Evolutionary conservation across 306 rosid genomes (phyloP).

Genomic region (Lotus japonicus): DNA sequence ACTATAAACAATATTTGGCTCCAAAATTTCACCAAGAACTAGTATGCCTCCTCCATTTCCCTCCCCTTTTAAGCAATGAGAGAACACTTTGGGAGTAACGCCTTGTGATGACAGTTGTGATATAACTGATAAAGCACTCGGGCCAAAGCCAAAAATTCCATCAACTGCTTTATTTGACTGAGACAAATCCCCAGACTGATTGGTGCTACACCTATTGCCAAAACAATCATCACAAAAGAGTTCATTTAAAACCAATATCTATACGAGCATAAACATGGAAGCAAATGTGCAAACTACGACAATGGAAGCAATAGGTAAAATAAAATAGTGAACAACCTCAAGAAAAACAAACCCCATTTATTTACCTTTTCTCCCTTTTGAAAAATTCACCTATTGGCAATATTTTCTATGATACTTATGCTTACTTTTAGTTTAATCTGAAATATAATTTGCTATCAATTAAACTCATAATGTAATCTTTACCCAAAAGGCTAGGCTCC

Average conservation of each 20-base stretch:
- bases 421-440: neutral
- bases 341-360: neutral
- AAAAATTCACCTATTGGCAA: neutral
- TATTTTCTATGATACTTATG: neutral
- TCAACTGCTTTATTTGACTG: conserved; percentile 80
- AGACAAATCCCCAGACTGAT: conserved; percentile 79
- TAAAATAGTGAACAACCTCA: neutral
- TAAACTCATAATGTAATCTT: neutral
- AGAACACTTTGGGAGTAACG: conserved; percentile 72
- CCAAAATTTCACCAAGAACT: conserved; percentile 94
- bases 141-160: conserved; percentile 94
- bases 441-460: neutral
- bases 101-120: conserved; percentile 80
- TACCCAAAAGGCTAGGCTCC: neutral
- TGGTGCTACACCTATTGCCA: conserved; percentile 73
- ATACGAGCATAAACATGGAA: neutral
- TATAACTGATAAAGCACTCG: conserved; percentile 69
- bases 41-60: conserved; percentile 83
- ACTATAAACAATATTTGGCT: conserved; percentile 85
- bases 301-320: neutral
- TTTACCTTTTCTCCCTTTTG: neutral
- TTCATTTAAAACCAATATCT: conserved; percentile 21
- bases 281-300: conserved; percentile 3
- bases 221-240: conserved; percentile 15
- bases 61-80: conserved; percentile 87